A percentile compares a stretch with the other conserved stretches of the same genome.
Evolutionary conservation across 495 filamentous ascomycete genomes (phyloP).

Genomic region (Xylaria flabelliformis): DNA sequence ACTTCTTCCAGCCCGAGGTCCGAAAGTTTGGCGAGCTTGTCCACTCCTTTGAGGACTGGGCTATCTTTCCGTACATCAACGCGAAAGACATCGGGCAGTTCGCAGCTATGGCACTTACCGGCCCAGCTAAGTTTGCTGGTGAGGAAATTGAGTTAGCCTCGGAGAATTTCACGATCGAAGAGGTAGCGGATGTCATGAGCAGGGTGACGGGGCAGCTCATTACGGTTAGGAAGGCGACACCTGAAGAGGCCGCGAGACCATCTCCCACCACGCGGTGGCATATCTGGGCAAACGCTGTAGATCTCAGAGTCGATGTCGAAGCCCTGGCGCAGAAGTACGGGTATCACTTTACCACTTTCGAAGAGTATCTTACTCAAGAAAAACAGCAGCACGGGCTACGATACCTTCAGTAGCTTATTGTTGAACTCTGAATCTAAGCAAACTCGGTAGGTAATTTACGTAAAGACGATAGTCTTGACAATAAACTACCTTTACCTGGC

Average conservation of each 20-base stretch:
- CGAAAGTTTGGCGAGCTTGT: conserved; percentile 25
- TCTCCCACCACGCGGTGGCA: not conserved
- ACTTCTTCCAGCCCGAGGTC: conserved; percentile 21
- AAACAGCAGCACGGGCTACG: not conserved
- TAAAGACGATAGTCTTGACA: too few species aligned
- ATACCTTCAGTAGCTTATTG: not conserved
- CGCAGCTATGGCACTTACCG: conserved; percentile 47
- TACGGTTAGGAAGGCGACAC: not conserved
- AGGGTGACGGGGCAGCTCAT: not conserved
- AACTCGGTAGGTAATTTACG: not conserved
- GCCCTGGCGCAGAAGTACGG: not conserved
- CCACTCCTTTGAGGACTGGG: conserved; percentile 37
- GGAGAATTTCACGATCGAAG: conserved; percentile 40
- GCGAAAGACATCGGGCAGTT: conserved; percentile 55
- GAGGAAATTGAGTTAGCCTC: conserved; percentile 42
- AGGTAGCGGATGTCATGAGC: conserved; percentile 24
- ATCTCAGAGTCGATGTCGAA: conserved; percentile 1
- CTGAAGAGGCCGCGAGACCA: not conserved
- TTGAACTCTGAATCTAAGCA: not conserved
- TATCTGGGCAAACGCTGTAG: not conserved
- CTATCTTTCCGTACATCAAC: conserved; percentile 49
- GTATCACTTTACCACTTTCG: not conserved
- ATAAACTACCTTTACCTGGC: too few species aligned
- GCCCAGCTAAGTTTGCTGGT: conserved; percentile 43
- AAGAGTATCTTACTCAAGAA: not conserved